A percentile compares a stretch with the other conserved stretches of the same genome.
These are phyloP conservation scores for Sambucus nigra DNA, from an alignment of 129 eudicot species.

Conservation along the genomic window DNA sequence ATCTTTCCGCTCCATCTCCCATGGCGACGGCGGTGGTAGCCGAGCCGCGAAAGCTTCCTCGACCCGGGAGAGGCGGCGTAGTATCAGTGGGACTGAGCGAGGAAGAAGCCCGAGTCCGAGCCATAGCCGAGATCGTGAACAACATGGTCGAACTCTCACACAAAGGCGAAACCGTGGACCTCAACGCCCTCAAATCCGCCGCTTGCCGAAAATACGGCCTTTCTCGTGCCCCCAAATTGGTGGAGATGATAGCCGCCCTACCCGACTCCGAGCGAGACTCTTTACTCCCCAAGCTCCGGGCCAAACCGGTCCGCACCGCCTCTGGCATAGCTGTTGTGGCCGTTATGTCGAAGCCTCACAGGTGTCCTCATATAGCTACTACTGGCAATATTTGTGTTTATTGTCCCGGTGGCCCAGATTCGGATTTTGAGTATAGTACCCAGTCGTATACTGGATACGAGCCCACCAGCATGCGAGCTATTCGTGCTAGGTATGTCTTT, in stretches of 20 bases:
- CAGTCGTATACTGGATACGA: slow-evolving; percentile 95
- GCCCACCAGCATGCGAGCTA: slow-evolving; percentile 97
- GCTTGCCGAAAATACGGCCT: slow-evolving; percentile 92
- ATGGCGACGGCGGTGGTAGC: slow-evolving; percentile 53
- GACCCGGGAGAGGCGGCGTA: slow-evolving; percentile 95
- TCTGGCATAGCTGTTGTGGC: slow-evolving; percentile 98
- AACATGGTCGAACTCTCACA: slow-evolving; percentile 80
- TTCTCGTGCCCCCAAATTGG: slow-evolving; percentile 91
- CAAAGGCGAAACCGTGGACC: slow-evolving; percentile 66
- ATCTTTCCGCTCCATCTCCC: slow-evolving; percentile 3
- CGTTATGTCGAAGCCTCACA: slow-evolving; percentile 95
- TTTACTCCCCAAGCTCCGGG: slow-evolving; percentile 69
- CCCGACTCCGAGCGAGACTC: slow-evolving; percentile 79
- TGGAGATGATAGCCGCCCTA: slow-evolving; percentile 90
- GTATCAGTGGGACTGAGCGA: slow-evolving; percentile 46
- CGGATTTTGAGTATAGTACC: slow-evolving; percentile 96
- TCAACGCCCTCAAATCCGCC: slow-evolving; percentile 79
- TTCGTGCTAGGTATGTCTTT: slow-evolving; percentile 67
- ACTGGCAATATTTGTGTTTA: slow-evolving; percentile 95
- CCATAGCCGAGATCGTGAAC: slow-evolving; percentile 84
- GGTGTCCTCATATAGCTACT: slow-evolving; percentile 94
- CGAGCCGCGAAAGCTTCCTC: slow-evolving; percentile 68
- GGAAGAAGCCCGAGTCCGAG: slow-evolving; percentile 84
- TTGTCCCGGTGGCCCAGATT: slow-evolving; percentile 97
- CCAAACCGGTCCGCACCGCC: slow-evolving; percentile 91